These are phyloP conservation scores for Lactifluus echinatus DNA, from an alignment of 768 basidiomycete genomes.

Conservation along the genomic window DNA sequence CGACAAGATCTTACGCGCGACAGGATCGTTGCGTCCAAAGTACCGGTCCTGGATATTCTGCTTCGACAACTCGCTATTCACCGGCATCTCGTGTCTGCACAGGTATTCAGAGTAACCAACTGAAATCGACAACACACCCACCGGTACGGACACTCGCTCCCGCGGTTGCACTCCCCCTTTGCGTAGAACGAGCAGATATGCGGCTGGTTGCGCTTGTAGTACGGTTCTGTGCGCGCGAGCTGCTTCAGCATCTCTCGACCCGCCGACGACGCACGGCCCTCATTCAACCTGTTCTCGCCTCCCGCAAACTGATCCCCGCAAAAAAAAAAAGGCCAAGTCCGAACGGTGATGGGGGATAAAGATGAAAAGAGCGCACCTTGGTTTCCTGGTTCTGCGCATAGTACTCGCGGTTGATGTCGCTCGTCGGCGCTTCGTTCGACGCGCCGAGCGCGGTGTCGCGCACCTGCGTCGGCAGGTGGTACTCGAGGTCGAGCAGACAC, in stretches of 20 bases:
- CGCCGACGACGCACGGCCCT: constrained; percentile 58
- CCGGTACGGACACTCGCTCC: constrained; percentile 87
- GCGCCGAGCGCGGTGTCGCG: constrained; percentile 88
- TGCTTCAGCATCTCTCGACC: constrained; percentile 97
- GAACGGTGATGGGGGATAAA: too few species aligned
- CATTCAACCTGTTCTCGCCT: constrained; percentile 53
- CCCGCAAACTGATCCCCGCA: constrained; percentile 55
- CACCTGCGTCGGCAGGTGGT: constrained; percentile 93
- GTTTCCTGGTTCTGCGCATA: constrained; percentile 88
- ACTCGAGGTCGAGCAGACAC: constrained; percentile 93
- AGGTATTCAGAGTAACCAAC: not conserved
- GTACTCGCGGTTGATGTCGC: constrained; percentile 95
- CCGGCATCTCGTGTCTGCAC: constrained; percentile 78
- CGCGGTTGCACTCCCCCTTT: constrained; percentile 92
- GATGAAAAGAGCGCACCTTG: constrained; percentile 39
- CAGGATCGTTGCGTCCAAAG: constrained; percentile 88
- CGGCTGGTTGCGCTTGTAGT: constrained; percentile 94
- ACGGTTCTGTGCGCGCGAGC: constrained; percentile 89
- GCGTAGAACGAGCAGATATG: constrained; percentile 92
- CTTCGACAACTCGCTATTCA: constrained; percentile 71
- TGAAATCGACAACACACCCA: constrained; percentile 27
- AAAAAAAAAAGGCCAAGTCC: too few species aligned
- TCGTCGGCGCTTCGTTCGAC: constrained; percentile 84
- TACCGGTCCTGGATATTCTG: constrained; percentile 95
- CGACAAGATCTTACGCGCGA: constrained; percentile 82